phyloP scores from a whole-genome alignment of 495 filamentous ascomycete genomes.

The Tuber indicum region DNA sequence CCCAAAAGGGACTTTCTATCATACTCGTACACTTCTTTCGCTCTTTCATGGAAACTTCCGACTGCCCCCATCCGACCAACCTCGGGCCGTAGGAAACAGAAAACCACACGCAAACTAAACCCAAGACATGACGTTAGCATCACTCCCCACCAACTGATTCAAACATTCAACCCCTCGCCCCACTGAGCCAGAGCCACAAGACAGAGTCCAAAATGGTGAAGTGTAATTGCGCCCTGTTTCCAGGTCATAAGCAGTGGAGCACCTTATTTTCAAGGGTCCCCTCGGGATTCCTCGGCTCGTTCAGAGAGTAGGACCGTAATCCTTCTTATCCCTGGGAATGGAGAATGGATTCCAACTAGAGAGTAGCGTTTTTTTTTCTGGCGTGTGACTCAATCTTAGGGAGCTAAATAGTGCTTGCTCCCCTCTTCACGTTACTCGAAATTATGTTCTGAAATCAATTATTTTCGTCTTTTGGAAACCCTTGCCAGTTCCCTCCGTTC shows the following conservation, averaged over 20 bases:
- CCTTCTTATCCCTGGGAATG: background rate
- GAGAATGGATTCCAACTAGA: background rate
- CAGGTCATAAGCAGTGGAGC: background rate
- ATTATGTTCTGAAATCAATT: background rate
- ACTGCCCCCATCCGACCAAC: conserved; percentile 18
- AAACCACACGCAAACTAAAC: conserved; percentile 8
- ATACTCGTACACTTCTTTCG: background rate
- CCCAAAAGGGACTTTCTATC: background rate
- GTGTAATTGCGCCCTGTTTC: background rate
- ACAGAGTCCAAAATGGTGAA: background rate
- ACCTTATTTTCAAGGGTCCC: background rate
- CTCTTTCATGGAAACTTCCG: conserved; percentile 25
- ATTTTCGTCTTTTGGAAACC: background rate
- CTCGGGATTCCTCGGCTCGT: background rate
- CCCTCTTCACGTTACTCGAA: background rate
- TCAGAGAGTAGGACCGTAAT: background rate
- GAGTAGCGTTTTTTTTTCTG: background rate
- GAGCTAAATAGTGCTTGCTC: background rate
- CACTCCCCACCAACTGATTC: background rate
- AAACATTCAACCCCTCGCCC: background rate
- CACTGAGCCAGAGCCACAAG: conserved; percentile 12
- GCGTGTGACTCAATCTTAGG: background rate
- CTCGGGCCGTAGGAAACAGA: conserved; percentile 26
- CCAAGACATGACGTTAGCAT: conserved; percentile 10
- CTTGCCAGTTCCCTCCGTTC: background rate